These are phyloP conservation scores for Tagetes patula DNA, from an alignment of 129 eudicot species.

Conservation along the genomic window DNA sequence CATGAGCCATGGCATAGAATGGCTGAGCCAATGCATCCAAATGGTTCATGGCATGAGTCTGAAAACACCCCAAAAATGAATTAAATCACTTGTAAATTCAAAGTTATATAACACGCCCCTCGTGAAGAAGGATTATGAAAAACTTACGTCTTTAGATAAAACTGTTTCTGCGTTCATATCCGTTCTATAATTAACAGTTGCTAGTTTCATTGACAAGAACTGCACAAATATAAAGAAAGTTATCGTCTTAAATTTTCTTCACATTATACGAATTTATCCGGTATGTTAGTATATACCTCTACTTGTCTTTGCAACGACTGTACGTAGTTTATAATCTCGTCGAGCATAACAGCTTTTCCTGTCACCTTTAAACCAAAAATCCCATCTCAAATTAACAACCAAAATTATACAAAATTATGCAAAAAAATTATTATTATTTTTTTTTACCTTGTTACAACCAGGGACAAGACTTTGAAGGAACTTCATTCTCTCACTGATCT, in stretches of 20 bases:
- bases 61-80: conserved; percentile 7
- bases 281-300: background rate
- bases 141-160: conserved; percentile 16
- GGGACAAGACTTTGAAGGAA: conserved; percentile 92
- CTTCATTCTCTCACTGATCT: conserved; percentile 93
- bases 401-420: background rate
- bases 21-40: conserved; percentile 47
- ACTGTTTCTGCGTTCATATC: conserved; percentile 5
- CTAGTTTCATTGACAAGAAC: conserved; percentile 20
- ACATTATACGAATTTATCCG: background rate
- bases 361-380: conserved; percentile 53
- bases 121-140: background rate
- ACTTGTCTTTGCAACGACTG: conserved; percentile 62
- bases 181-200: conserved; percentile 1
- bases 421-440: no score
- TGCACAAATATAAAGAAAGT: background rate
- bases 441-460: conserved; percentile 84
- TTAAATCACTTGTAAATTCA: background rate
- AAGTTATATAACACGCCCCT: conserved; percentile 8
- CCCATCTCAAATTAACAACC: conserved; percentile 20
- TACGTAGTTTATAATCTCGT: conserved; percentile 89
- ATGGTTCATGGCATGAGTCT: conserved; percentile 48
- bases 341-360: conserved; percentile 91
- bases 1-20: conserved; percentile 43
- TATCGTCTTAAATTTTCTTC: background rate